Percentiles rank a stretch among this genome's conserved stretches.
Conservation (phyloP, 176 grass and related monocot genomes). For the Ensete ventricosum region DNA sequence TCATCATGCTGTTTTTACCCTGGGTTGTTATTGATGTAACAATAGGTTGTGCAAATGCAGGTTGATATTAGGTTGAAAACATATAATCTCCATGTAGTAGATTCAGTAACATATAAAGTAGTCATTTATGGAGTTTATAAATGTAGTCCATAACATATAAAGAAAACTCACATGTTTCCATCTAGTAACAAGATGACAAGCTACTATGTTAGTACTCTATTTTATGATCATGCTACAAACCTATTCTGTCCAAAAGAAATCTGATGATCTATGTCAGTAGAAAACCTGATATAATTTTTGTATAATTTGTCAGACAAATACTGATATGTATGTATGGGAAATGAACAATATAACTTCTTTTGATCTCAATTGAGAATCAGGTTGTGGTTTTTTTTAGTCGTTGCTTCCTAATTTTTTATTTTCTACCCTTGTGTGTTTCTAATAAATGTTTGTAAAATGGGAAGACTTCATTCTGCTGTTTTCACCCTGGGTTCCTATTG, state of each 20-base stretch:
- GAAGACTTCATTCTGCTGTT: not conserved
- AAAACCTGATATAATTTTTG: not conserved
- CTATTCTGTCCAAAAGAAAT: not conserved
- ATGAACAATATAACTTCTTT: not conserved
- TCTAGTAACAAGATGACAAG: no score
- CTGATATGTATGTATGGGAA: not conserved
- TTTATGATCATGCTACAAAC: not conserved
- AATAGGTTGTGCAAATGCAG: not conserved
- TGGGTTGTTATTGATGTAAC: not conserved
- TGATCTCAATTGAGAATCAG: not conserved
- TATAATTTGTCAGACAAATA: not conserved
- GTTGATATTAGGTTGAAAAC: not conserved
- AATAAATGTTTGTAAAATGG: not conserved
- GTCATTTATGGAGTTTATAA: not conserved
- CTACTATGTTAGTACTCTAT: no score
- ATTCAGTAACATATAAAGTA: no score
- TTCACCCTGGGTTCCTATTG: no score
- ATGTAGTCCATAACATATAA: no score
- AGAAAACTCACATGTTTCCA: no score
- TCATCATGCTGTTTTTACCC: not conserved
- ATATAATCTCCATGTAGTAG: not conserved
- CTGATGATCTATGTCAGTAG: not conserved
- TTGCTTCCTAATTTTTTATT: not conserved
- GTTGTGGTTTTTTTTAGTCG: not conserved
- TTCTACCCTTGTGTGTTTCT: not conserved